Conservation (phyloP, 495 filamentous ascomycete species). For the Letharia lupina region DNA sequence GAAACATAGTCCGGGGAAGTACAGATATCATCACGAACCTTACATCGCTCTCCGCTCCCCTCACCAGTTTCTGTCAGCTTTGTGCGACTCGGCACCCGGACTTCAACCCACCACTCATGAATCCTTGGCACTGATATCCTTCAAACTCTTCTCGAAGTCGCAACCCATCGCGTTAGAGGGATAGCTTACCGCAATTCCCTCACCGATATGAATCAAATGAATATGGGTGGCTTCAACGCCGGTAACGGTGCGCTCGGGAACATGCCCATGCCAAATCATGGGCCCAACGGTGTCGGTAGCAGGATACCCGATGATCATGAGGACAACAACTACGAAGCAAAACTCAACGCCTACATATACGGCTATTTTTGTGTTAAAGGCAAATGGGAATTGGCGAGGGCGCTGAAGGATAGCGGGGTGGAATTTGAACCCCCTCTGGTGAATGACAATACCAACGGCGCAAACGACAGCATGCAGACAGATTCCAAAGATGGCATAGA, state of each 20-base stretch:
- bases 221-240: constrained; percentile 57
- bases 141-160: constrained; percentile 5
- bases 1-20: constrained; percentile 9
- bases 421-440: constrained; percentile 47
- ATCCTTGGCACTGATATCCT: constrained; percentile 12
- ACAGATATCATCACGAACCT: constrained; percentile 1
- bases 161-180: constrained; percentile 8
- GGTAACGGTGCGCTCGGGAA: constrained; percentile 56
- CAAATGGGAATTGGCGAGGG: constrained; percentile 71
- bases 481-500: constrained; percentile 70
- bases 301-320: constrained; percentile 37
- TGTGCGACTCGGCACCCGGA: constrained; percentile 16
- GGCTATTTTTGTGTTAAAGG: constrained; percentile 84
- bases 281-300: constrained; percentile 43
- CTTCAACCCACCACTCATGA: constrained; percentile 10
- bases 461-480: constrained; percentile 79
- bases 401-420: constrained; percentile 56
- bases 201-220: constrained; percentile 62
- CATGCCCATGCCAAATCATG: constrained; percentile 68
- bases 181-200: neutral
- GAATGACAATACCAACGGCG: constrained; percentile 64
- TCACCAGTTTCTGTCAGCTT: constrained; percentile 10
- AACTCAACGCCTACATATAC: constrained; percentile 93
- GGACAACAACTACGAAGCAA: constrained; percentile 35
- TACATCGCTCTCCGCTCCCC: constrained; percentile 1